Evolutionary conservation across 306 rosid genomes (phyloP).

Genomic region (Vigna reflexopilosa): DNA sequence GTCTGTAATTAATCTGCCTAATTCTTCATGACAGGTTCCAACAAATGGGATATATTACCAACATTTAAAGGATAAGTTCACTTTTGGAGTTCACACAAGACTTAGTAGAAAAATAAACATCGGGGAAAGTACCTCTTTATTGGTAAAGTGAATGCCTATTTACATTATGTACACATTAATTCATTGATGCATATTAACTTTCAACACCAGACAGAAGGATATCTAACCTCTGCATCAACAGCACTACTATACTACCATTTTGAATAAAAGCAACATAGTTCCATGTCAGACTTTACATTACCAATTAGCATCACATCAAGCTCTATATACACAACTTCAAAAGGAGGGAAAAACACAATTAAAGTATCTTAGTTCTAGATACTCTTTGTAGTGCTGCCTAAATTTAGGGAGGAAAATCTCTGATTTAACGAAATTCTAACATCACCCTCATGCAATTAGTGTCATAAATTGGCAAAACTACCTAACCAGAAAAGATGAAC

Average conservation of each 20-base stretch:
- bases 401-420: neutral
- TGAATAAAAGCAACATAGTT: neutral
- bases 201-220: neutral
- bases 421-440: constrained; percentile 17
- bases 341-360: neutral
- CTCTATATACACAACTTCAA: neutral
- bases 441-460: neutral
- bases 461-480: constrained; percentile 36
- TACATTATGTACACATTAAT: neutral
- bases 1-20: neutral
- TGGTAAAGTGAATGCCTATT: neutral
- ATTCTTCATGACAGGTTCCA: neutral
- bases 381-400: constrained; percentile 16
- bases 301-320: neutral
- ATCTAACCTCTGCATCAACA: constrained; percentile 13
- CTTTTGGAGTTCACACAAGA: neutral
- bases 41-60: neutral
- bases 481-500: constrained; percentile 25
- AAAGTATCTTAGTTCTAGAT: constrained; percentile 5
- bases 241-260: neutral
- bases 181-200: neutral
- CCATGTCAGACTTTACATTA: neutral
- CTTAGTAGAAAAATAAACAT: neutral
- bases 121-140: constrained; percentile 13
- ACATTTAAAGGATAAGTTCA: neutral